A percentile compares a stretch with the other conserved stretches of the same genome.
Conservation (phyloP, 805 yeast genomes). For the Wickerhamomyces mucosus region DNA sequence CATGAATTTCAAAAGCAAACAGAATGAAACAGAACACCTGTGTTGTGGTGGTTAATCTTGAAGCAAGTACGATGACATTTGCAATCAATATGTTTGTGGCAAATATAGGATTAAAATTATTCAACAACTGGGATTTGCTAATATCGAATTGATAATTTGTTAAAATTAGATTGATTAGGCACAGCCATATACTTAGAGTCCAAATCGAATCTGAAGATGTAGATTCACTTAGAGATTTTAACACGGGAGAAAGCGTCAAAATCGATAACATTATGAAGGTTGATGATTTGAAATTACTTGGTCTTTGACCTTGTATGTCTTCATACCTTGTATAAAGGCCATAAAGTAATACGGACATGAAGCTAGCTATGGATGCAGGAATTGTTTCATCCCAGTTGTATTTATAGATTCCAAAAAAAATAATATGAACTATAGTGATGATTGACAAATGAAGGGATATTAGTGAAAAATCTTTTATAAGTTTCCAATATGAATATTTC, state of each 20-base stretch:
- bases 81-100: conserved; percentile 79
- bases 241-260: conserved; percentile 77
- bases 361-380: conserved; percentile 30
- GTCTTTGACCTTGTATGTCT: too few relatives aligned
- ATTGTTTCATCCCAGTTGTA: conserved; percentile 38
- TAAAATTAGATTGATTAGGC: conserved; percentile 54
- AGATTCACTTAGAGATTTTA: conserved; percentile 78
- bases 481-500: conserved; percentile 49
- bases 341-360: too few relatives aligned
- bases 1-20: conserved; percentile 60
- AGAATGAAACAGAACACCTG: conserved; percentile 79
- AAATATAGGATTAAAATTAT: conserved; percentile 35
- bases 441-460: conserved; percentile 58
- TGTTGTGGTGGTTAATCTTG: conserved; percentile 63
- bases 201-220: conserved; percentile 93
- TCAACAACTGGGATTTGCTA: too few relatives aligned
- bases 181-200: conserved; percentile 80
- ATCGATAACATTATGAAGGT: conserved; percentile 59
- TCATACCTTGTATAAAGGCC: too few relatives aligned
- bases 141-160: conserved; percentile 58
- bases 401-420: conserved; percentile 53
- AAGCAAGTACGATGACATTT: conserved; percentile 83
- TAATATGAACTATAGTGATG: conserved; percentile 51
- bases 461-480: conserved; percentile 61
- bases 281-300: conserved; percentile 65